phyloP scores from a whole-genome alignment of 371 early-diverging fungal genomes.

The Sporodiniella umbellata region DNA sequence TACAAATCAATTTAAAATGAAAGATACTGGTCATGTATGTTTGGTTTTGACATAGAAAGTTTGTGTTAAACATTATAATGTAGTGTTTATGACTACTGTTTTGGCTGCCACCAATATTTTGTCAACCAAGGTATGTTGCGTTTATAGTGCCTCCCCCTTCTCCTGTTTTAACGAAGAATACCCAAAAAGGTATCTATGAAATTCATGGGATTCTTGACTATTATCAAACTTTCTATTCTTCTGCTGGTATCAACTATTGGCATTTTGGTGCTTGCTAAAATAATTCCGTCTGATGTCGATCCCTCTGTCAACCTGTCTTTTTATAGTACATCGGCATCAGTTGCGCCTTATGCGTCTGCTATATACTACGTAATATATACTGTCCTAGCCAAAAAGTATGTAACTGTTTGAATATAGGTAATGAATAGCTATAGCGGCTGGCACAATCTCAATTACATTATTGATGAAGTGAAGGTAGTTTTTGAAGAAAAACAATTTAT shows the following conservation, averaged over 20 bases:
- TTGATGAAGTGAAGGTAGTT: slow-evolving; percentile 42
- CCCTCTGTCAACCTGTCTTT: slow-evolving; percentile 29
- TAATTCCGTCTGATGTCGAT: slow-evolving; percentile 30
- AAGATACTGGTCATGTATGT: slow-evolving; percentile 38
- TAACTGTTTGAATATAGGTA: slow-evolving; percentile 14
- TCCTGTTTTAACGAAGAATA: not conserved
- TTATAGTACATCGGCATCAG: slow-evolving; percentile 23
- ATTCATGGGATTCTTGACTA: slow-evolving; percentile 26
- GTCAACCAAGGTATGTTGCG: slow-evolving; percentile 16
- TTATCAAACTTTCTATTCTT: slow-evolving; percentile 28
- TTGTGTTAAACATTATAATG: not conserved
- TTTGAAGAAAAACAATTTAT: too few relatives aligned
- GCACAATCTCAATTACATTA: slow-evolving; percentile 34
- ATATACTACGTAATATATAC: slow-evolving; percentile 27
- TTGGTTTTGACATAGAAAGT: not conserved
- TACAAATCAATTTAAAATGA: slow-evolving; percentile 31
- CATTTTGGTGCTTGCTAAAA: slow-evolving; percentile 15
- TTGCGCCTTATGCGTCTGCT: slow-evolving; percentile 42
- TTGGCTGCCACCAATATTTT: slow-evolving; percentile 22
- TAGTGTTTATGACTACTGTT: slow-evolving; percentile 32
- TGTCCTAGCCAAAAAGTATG: not conserved
- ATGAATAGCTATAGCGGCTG: slow-evolving; percentile 43
- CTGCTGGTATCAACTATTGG: slow-evolving; percentile 25
- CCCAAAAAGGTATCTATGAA: slow-evolving; percentile 18
- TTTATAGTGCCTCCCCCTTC: too few relatives aligned